These are phyloP conservation scores for Periglandula ipomoeae DNA, from an alignment of 2,329 filamentous ascomycete genomes.

Conservation along the genomic window DNA sequence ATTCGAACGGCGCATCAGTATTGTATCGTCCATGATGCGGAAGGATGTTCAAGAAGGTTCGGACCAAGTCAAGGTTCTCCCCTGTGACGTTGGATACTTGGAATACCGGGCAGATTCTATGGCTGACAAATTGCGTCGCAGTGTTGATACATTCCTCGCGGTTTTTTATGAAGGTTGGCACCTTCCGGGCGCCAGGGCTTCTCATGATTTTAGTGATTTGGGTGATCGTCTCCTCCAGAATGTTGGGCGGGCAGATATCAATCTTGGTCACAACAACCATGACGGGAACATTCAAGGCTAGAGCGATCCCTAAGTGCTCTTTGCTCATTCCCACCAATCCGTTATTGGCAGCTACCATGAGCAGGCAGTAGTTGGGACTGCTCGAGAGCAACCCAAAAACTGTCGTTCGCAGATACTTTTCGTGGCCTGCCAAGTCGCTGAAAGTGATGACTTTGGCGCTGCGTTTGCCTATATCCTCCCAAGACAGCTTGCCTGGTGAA, in stretches of 20 bases:
- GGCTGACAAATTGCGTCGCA: slow-evolving; percentile 88
- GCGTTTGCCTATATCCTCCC: slow-evolving; percentile 94
- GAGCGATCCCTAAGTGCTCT: slow-evolving; percentile 90
- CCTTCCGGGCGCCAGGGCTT: slow-evolving; percentile 86
- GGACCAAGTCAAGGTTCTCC: slow-evolving; percentile 79
- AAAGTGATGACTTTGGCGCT: slow-evolving; percentile 96
- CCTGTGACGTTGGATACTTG: slow-evolving; percentile 98
- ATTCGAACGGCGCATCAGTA: slow-evolving; percentile 79
- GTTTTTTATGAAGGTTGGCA: slow-evolving; percentile 90
- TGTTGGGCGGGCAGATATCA: slow-evolving; percentile 93
- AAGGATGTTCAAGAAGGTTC: slow-evolving; percentile 88
- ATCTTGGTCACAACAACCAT: slow-evolving; percentile 99
- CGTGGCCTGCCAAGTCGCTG: slow-evolving; percentile 90
- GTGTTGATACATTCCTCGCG: slow-evolving; percentile 90
- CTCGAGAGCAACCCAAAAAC: slow-evolving; percentile 92
- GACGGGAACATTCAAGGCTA: slow-evolving; percentile 91
- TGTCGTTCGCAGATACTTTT: slow-evolving; percentile 88
- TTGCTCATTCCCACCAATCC: slow-evolving; percentile 96
- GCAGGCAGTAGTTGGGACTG: slow-evolving; percentile 91
- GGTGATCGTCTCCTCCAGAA: slow-evolving; percentile 84
- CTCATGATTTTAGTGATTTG: slow-evolving; percentile 91
- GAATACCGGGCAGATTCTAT: slow-evolving; percentile 93
- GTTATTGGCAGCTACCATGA: slow-evolving; percentile 99
- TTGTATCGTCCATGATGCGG: slow-evolving; percentile 94
- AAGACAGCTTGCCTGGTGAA: slow-evolving; percentile 56